Evolutionary conservation across 108 stramenopile species (phyloP).

Genomic region (Fistulifera solaris): DNA sequence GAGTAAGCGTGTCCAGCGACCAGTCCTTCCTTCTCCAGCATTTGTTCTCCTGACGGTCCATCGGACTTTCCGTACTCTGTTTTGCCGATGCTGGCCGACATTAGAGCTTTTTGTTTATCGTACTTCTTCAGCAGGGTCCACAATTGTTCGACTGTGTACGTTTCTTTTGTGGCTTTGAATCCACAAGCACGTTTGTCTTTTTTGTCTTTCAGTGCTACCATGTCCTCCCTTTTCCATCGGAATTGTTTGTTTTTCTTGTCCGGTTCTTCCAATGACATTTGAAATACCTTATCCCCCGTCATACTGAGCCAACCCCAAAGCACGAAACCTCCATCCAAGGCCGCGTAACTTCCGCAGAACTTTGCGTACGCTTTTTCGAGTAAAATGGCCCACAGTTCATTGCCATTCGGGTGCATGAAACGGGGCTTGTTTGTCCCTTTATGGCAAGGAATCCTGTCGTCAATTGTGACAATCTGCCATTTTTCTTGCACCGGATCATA

Average conservation of each 20-base stretch:
- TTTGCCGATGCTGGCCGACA: conserved; percentile 19
- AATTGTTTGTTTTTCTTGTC: conserved; percentile 5
- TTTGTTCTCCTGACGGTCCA: conserved; percentile 25
- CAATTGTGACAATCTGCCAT: conserved; percentile 21
- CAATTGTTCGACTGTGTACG: conserved; percentile 32
- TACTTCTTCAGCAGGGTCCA: conserved; percentile 51
- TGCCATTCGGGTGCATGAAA: conserved; percentile 15
- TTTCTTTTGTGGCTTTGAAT: conserved; percentile 28
- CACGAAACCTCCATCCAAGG: conserved; percentile 64
- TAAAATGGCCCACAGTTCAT: conserved; percentile 78
- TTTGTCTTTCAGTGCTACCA: conserved; percentile 21
- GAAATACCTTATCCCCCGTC: conserved; percentile 55
- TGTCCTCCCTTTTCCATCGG: conserved; percentile 33
- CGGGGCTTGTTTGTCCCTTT: neutral
- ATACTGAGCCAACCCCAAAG: conserved; percentile 65
- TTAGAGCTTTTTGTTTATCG: conserved; percentile 21
- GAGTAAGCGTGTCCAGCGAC: conserved; percentile 81
- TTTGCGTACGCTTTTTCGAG: conserved; percentile 90
- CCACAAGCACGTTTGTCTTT: conserved; percentile 34
- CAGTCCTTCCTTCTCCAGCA: conserved; percentile 32
- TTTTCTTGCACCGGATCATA: conserved; percentile 27
- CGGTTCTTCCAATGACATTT: conserved; percentile 14
- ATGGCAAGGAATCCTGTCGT: conserved; percentile 21
- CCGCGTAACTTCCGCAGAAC: conserved; percentile 46
- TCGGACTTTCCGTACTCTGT: conserved; percentile 15